Percentiles rank a stretch among this genome's conserved stretches.
Conservation (phyloP, 306 rosid species). For the Trifolium subterraneum region DNA sequence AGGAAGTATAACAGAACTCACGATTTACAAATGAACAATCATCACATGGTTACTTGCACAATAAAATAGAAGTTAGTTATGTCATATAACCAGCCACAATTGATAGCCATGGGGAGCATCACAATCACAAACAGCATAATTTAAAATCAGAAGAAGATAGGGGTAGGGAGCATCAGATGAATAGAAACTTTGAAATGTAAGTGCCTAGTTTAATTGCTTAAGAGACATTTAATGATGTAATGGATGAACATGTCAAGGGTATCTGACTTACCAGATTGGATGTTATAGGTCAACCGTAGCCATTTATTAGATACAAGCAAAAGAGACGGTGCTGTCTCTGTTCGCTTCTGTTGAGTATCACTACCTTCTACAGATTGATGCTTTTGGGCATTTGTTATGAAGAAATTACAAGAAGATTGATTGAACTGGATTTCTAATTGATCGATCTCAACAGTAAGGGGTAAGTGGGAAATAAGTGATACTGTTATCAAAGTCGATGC, state of each 20-base stretch:
- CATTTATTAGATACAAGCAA: conserved; percentile 77
- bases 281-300: conserved; percentile 82
- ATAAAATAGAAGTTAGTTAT: conserved; percentile 7
- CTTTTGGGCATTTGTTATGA: conserved; percentile 63
- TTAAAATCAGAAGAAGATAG: conserved; percentile 9
- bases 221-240: conserved; percentile 33
- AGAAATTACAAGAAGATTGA: conserved; percentile 81
- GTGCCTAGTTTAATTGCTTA: conserved; percentile 22
- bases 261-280: conserved; percentile 70
- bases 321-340: conserved; percentile 68
- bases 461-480: conserved; percentile 84
- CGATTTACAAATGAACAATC: not conserved
- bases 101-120: conserved; percentile 17
- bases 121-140: conserved; percentile 24
- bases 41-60: conserved; percentile 20
- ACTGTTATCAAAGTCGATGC: conserved; percentile 64
- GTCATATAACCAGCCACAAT: not conserved
- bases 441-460: conserved; percentile 72
- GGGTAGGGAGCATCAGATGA: not conserved
- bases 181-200: conserved; percentile 28
- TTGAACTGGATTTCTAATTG: conserved; percentile 90
- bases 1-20: conserved; percentile 25
- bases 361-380: conserved; percentile 49
- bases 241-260: conserved; percentile 17
- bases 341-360: conserved; percentile 55